Evolutionary conservation across 225 moss, liverwort and hornwort species (phyloP).

Genomic region (Rhytidiadelphus loreus): DNA sequence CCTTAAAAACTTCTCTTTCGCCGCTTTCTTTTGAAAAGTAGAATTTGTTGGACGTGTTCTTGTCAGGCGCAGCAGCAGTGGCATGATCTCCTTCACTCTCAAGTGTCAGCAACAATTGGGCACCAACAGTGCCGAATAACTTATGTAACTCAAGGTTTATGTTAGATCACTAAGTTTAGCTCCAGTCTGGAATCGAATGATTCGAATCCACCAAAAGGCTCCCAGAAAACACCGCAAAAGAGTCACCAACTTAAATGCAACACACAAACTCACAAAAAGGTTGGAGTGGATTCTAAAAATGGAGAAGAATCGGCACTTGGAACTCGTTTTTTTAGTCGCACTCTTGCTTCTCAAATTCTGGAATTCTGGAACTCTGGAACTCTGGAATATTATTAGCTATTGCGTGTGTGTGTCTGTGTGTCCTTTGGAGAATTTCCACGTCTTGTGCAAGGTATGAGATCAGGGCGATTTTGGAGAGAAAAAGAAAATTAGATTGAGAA

Average conservation of each 20-base stretch:
- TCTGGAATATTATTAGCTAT: neutral
- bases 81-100: neutral
- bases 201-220: no score
- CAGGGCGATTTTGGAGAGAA: rapidly evolving
- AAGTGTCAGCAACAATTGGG: neutral
- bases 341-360: no score
- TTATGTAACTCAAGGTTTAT: neutral
- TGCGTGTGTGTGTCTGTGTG: no score
- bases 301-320: neutral
- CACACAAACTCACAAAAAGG: neutral
- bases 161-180: neutral
- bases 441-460: neutral
- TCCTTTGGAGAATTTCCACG: neutral
- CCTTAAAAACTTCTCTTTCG: neutral
- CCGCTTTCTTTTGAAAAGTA: neutral
- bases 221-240: neutral
- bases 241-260: neutral
- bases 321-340: neutral
- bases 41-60: neutral
- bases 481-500: rapidly evolving
- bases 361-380: neutral
- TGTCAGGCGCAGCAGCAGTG: neutral
- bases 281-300: neutral
- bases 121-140: neutral
- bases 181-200: no score